Evolutionary conservation across 345 rosid species (phyloP), one percentile per base, ranked within the genome.

Genomic region (Camelina hispida): DNA sequence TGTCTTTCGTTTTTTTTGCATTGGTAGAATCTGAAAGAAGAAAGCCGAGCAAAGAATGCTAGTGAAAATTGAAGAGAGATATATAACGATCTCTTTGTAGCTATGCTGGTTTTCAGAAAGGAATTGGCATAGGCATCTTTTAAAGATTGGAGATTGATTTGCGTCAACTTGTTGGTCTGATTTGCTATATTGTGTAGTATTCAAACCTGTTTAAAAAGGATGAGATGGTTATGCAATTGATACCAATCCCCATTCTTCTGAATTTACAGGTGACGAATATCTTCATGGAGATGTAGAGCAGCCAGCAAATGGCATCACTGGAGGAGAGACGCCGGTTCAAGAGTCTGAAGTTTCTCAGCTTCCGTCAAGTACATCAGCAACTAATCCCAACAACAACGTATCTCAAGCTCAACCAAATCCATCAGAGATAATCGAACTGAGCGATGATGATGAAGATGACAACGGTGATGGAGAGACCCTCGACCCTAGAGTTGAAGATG

Each of bases 361-460:
- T 57, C 52, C 52, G 55, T 14, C 68, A 59, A 51, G 0, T 42
- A 48, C 6, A 66, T 15, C 53, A 61, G 62, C 32, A 6, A 7
- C 1, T 13, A 50, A 65, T 71, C 63, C 22, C 37, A 65, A 48
- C 56, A n/a, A n/a, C n/a, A 71, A 58, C 40, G 68, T 38, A 28
- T 32, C 72, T 65, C 73, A 40, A 71, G 16, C 68, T 66, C 55
- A 71, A 47, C 66, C 51, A 30, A 71, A 65, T 38, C 56, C 68
- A 12, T 0, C 73, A 71, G 74, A 68, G 78, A 86, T 88, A 71
- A 86, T 91, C 50, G 86, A 87, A 30, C 78, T 86, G 73, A 86
- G 92, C 43, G 93, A 87, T 59, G 85, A 85, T 6, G 87, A 64
- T 16, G 76, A 71, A 14, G 62, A 58, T 15, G 64, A 72, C 10